Evolutionary conservation across 345 rosid species (phyloP), one percentile per base, ranked within the genome.

Genomic region (Turritis glabra): DNA sequence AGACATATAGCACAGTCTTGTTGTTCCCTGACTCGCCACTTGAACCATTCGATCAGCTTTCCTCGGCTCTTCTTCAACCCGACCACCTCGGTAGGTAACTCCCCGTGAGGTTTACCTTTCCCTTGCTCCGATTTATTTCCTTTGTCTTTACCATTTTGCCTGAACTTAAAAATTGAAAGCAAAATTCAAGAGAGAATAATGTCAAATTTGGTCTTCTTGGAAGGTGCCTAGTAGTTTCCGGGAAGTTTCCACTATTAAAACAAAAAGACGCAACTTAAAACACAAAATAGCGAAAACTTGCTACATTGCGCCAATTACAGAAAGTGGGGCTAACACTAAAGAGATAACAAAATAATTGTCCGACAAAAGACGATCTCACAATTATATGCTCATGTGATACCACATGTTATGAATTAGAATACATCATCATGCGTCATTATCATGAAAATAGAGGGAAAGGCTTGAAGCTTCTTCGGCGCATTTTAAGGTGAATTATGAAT

Each of bases 1-100:
- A 90, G 55, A 59, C 98, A 94, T 27, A 90, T 86, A 15, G 78
- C 87, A 56, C 97, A 95, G 50, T 87, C 96, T 15, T 89, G 89
- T 44, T 84, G 86, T 6, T 86, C 92, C 22, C 65, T 46, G 0
- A 81, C 82, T 48, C 84, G 84, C 92, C 92, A 79, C 17, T 85
- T 69, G 73, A 88, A 30, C 93, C 93, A 91, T 37, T 81, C 79
- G 50, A 69, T 83, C 63, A 66, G 77, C 7, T 69, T 72, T 19
- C 75, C 78, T 19, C 73, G 67, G 58, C 74, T 84, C 67, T 82
- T 85, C 76, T 70, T 82, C 13, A 71, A 43, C 25, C 80, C 75
- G 12, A 52, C 71, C 47, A 82, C 79, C 64, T 86, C 85, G 1
- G 80, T 83, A 0, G 67, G 73, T 75, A 86, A 53, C 40, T 75